phyloP scores from a whole-genome alignment of 371 early-diverging fungal genomes.

The Parasitella parasitica region DNA sequence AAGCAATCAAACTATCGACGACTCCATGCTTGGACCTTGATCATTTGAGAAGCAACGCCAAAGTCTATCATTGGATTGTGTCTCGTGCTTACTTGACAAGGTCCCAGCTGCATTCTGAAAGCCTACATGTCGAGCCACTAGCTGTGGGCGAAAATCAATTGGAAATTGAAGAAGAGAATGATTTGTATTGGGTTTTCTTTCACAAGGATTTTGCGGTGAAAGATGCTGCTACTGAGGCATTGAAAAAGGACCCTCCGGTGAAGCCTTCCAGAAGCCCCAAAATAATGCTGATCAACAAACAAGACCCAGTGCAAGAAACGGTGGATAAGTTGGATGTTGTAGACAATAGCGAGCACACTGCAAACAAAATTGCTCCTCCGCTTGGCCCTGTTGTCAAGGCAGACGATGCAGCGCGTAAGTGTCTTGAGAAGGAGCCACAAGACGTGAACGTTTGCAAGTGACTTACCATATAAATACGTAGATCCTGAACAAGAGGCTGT shows the following conservation, averaged over 20 bases:
- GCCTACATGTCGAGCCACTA: conserved; percentile 52
- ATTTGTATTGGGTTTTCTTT: conserved; percentile 17
- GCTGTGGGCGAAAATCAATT: conserved; percentile 6
- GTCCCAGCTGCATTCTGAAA: conserved; percentile 54
- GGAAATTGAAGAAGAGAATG: conserved; percentile 34
- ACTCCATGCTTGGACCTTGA: conserved; percentile 27
- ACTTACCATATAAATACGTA: too few species aligned
- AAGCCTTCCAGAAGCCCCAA: background rate
- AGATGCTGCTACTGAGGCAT: too few species aligned
- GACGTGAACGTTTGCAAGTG: too few species aligned
- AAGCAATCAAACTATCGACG: background rate
- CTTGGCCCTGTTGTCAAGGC: too few species aligned
- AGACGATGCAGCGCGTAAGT: too few species aligned
- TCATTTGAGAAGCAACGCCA: conserved; percentile 40
- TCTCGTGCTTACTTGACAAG: conserved; percentile 61
- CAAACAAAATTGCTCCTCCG: too few species aligned
- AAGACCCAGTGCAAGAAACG: too few species aligned
- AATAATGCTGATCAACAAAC: too few species aligned
- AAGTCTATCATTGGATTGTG: conserved; percentile 63
- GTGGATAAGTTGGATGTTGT: background rate
- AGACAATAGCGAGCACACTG: background rate
- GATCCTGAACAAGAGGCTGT: too few species aligned
- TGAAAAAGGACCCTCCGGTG: too few species aligned
- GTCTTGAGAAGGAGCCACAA: too few species aligned
- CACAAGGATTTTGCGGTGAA: background rate